Conservation (phyloP, 2,329 filamentous ascomycete genomes). For the Xylariaceae sp. region DNA sequence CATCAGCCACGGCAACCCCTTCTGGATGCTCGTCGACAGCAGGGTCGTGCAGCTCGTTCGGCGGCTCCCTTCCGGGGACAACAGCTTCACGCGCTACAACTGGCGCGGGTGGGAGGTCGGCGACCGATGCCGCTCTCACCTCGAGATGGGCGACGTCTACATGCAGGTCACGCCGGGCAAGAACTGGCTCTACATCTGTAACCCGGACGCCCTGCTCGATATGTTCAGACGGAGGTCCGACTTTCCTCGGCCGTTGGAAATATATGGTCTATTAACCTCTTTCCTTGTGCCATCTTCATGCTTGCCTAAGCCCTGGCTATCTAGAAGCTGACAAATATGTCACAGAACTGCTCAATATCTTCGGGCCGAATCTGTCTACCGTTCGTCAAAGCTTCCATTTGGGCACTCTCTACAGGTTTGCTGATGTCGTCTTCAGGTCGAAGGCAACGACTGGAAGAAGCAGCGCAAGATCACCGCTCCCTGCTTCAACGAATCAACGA, state of each 20-base stretch:
- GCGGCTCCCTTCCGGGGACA: neutral
- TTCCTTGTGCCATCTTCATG: no score
- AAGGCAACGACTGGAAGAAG: constrained; percentile 18
- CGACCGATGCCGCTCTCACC: neutral
- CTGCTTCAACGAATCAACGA: constrained; percentile 29
- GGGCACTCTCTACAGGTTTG: neutral
- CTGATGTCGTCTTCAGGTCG: neutral
- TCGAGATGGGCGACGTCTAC: neutral
- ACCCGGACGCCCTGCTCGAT: neutral
- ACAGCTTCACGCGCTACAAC: neutral
- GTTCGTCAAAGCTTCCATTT: neutral
- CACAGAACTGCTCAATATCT: neutral
- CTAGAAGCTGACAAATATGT: no score
- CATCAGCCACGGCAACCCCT: neutral
- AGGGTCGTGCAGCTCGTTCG: neutral
- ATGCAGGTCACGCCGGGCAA: neutral
- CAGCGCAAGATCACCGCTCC: constrained; percentile 23
- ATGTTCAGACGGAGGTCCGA: neutral
- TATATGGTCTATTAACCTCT: no score
- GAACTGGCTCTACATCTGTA: neutral
- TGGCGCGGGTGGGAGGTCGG: neutral
- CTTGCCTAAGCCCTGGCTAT: neutral
- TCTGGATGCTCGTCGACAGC: neutral
- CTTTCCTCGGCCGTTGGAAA: neutral
- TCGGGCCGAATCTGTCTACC: neutral